Evolutionary conservation across 2,329 filamentous ascomycete species (phyloP).

Genomic region (Laburnicola sp.): DNA sequence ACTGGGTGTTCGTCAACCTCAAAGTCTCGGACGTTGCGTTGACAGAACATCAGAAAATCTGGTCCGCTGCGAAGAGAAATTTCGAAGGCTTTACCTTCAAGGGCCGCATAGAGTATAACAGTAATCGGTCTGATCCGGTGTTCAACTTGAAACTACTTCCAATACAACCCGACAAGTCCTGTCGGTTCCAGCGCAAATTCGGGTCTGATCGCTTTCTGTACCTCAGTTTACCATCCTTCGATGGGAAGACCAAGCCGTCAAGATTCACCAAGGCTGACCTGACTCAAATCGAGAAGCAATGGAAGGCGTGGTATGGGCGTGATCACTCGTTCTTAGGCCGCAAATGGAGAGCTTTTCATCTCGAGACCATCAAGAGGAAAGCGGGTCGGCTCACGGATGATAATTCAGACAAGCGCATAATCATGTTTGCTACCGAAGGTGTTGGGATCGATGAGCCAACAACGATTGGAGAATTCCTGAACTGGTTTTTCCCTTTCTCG

Average conservation of each 20-base stretch:
- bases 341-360: constrained; percentile 46
- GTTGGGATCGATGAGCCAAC: constrained; percentile 25
- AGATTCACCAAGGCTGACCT: constrained; percentile 16
- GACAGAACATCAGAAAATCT: constrained; percentile 25
- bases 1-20: constrained; percentile 10
- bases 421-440: constrained; percentile 44
- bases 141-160: constrained; percentile 33
- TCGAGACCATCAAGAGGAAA: constrained; percentile 45
- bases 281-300: constrained; percentile 27
- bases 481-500: constrained; percentile 47
- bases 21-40: constrained; percentile 4
- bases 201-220: constrained; percentile 49
- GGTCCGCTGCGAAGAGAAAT: constrained; percentile 25
- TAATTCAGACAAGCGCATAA: constrained; percentile 27
- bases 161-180: constrained; percentile 36
- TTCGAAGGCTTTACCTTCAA: constrained; percentile 42
- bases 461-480: constrained; percentile 35
- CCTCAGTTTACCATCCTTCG: constrained; percentile 40
- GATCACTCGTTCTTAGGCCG: constrained; percentile 48
- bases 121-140: constrained; percentile 14
- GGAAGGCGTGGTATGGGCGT: constrained; percentile 39
- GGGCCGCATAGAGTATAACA: constrained; percentile 29
- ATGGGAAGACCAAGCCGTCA: constrained; percentile 5
- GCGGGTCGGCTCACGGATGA: constrained; percentile 10
- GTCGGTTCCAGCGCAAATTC: constrained; percentile 43